Conservation (phyloP, 805 yeast species). For the Lipomyces chichibuensis region DNA sequence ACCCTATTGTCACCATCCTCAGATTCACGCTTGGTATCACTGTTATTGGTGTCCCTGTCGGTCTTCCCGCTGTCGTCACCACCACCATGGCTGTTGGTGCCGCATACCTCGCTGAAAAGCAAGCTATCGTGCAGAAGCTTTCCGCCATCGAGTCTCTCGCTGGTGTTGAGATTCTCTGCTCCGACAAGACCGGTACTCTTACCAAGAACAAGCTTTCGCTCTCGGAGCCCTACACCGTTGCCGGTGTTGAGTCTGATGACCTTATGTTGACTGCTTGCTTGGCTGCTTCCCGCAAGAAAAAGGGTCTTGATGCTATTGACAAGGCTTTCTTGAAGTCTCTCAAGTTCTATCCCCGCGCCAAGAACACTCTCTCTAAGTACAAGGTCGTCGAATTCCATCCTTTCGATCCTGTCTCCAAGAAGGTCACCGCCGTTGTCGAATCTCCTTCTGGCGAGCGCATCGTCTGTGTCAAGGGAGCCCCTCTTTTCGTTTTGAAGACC, state of each 20-base stretch:
- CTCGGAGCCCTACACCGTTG: constrained; percentile 97
- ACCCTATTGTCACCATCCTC: constrained; percentile 80
- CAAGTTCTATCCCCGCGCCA: constrained; percentile 86
- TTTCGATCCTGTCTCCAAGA: constrained; percentile 96
- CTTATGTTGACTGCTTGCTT: constrained; percentile 96
- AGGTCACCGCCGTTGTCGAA: constrained; percentile 92
- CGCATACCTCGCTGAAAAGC: constrained; percentile 95
- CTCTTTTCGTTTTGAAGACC: constrained; percentile 93
- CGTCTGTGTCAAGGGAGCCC: constrained; percentile 97
- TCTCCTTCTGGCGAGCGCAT: constrained; percentile 95
- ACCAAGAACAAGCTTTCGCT: constrained; percentile 95
- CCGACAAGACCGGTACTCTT: constrained; percentile 97
- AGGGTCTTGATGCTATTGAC: constrained; percentile 97
- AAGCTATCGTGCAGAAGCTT: constrained; percentile 94
- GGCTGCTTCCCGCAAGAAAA: constrained; percentile 97
- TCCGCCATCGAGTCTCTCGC: constrained; percentile 97
- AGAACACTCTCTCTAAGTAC: constrained; percentile 89
- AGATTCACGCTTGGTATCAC: constrained; percentile 94
- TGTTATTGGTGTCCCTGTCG: constrained; percentile 97
- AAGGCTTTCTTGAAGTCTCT: constrained; percentile 94
- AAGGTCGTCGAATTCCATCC: constrained; percentile 95
- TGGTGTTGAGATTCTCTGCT: constrained; percentile 96
- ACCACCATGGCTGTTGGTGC: constrained; percentile 99
- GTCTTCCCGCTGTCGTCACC: constrained; percentile 98
- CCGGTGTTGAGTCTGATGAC: constrained; percentile 94